These are phyloP conservation scores for Fragilaria radians DNA, from an alignment of 108 stramenopile genomes.

Conservation along the genomic window DNA sequence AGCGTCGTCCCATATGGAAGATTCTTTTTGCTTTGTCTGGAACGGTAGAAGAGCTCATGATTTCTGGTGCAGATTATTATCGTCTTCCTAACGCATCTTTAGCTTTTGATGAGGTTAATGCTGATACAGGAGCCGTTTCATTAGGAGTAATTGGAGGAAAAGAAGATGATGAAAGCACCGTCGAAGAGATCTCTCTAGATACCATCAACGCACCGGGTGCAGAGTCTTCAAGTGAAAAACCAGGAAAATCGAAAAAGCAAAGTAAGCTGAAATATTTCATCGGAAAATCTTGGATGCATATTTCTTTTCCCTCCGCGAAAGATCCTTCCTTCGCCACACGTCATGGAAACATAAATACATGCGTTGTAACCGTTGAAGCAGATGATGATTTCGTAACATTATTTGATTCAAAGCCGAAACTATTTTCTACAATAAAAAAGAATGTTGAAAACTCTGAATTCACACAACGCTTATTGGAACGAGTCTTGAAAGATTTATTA, in stretches of 20 bases:
- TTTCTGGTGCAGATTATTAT: conserved; percentile 84
- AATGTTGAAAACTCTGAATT: conserved; percentile 3
- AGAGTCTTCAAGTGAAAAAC: conserved; percentile 11
- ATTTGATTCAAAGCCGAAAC: conserved; percentile 81
- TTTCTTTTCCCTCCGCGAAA: conserved; percentile 87
- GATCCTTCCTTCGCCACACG: conserved; percentile 79
- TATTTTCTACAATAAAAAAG: conserved; percentile 47
- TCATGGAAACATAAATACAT: conserved; percentile 59
- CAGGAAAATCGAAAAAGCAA: conserved; percentile 21
- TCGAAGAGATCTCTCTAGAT: conserved; percentile 18
- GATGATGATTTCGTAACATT: conserved; percentile 81
- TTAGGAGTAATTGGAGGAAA: conserved; percentile 58
- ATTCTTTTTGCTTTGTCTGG: conserved; percentile 61
- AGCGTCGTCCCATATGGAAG: conserved; percentile 80
- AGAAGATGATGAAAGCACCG: conserved; percentile 10
- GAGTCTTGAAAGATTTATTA: conserved; percentile 50
- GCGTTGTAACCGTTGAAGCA: conserved; percentile 88
- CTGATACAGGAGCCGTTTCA: conserved; percentile 41
- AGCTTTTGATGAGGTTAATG: conserved; percentile 70
- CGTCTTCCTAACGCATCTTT: conserved; percentile 62
- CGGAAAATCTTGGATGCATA: conserved; percentile 76
- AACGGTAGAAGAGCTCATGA: conserved; percentile 56
- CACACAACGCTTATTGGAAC: conserved; percentile 40
- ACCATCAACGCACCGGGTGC: conserved; percentile 11
- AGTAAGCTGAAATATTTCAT: conserved; percentile 47